A percentile compares a stretch with the other conserved stretches of the same genome.
Conservation (phyloP, 2,329 filamentous ascomycete species). For the Diaporthe eres region DNA sequence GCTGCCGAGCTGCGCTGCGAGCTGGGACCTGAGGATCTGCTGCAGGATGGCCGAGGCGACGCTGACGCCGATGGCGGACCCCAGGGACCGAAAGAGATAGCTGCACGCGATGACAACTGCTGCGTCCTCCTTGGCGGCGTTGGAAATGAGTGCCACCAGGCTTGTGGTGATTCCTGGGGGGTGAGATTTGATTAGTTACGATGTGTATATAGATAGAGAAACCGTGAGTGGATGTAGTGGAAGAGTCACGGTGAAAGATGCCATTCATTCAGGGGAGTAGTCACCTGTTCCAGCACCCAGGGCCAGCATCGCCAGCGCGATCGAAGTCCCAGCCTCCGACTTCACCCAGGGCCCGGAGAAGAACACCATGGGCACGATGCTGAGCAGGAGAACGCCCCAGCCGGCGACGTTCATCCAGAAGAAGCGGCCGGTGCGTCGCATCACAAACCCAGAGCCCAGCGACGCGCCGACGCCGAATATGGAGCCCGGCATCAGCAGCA, state of each 20-base stretch:
- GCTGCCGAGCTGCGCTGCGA: slow-evolving; percentile 67
- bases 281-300: slow-evolving; percentile 56
- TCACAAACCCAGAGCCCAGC: slow-evolving; percentile 74
- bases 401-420: slow-evolving; percentile 76
- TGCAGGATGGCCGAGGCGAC: slow-evolving; percentile 80
- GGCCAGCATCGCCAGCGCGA: slow-evolving; percentile 68
- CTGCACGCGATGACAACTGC: slow-evolving; percentile 84
- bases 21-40: slow-evolving; percentile 71
- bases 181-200: slow-evolving; percentile 60
- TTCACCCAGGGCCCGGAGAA: slow-evolving; percentile 67
- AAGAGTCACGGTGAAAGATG: background rate
- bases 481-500: slow-evolving; percentile 77
- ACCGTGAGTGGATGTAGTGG: too few species aligned
- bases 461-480: slow-evolving; percentile 72
- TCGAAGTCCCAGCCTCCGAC: slow-evolving; percentile 65
- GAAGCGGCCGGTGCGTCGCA: slow-evolving; percentile 79
- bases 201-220: background rate
- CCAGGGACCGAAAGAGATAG: slow-evolving; percentile 84
- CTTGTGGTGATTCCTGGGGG: slow-evolving; percentile 78
- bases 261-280: slow-evolving; percentile 31
- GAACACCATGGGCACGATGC: slow-evolving; percentile 69
- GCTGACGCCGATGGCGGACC: slow-evolving; percentile 83
- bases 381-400: slow-evolving; percentile 67
- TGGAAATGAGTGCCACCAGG: slow-evolving; percentile 80
- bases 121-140: slow-evolving; percentile 75